Evolutionary conservation across 2,329 filamentous ascomycete genomes (phyloP), one percentile per base, ranked within the genome.

Genomic region (Penicillium sp.): DNA sequence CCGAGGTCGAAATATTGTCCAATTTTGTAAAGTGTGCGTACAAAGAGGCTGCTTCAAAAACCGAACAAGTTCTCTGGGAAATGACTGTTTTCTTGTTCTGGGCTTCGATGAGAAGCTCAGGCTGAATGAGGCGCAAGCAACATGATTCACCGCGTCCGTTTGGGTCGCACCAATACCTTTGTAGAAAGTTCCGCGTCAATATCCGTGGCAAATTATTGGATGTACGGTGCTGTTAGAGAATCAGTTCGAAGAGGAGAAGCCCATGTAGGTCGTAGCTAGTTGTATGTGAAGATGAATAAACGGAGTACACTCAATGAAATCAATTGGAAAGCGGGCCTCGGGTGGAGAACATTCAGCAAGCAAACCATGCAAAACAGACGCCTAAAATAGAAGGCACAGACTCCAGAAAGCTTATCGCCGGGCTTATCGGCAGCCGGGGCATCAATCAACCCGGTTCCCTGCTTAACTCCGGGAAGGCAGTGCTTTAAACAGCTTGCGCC

Each of bases 401-500:
- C 8, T n/a, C 43, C n/a, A 19, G 30, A 38, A 40, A 49, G 40
- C 43, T 45, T 52, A 57, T 57, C 56, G 19, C 46, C 52, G 52
- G 52, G 37, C 52, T 54, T 54, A 54, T 42, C 52, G 52, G 52
- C 19, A 54, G 19, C 52, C 37, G 38, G 52, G 25, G 37, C 52
- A 54, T 54, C 52, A 54, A 43, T 43, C 37, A 43, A 37, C 52
- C 52, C 37, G 52, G 52, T 30, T 43, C 13, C 25, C 19, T 4
- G 22, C 56, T 61, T 65, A 65, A 57, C 58, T 65, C 63, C 63
- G 63, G 63, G 49, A 22, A 37, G 52, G 51, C 53, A 48, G 53
- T 35, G 42, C 38, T 55, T 48, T 45, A 28, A 45, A 33, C 52
- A 43, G 8, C 25, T 19, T 33, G 38, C 19, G 25, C 33, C 51